These are phyloP conservation scores for Colletotrichum navitas DNA, from an alignment of 2,329 filamentous ascomycete genomes.

Conservation along the genomic window DNA sequence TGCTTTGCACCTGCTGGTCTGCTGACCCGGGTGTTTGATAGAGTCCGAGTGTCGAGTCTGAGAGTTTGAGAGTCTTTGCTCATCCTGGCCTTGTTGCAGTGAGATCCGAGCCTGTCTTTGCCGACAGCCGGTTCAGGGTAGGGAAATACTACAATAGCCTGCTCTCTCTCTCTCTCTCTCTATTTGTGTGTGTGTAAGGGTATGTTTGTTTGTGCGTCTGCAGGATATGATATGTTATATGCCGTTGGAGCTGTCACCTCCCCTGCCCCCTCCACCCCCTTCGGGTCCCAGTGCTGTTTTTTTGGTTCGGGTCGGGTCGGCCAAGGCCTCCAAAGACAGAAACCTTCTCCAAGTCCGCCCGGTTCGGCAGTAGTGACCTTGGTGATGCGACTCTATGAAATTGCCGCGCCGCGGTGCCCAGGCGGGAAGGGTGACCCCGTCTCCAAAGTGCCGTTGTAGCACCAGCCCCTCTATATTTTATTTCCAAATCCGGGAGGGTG, in stretches of 20 bases:
- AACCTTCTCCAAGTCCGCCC: constrained; percentile 4
- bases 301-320: constrained; percentile 10
- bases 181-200: too few species aligned
- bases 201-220: too few species aligned
- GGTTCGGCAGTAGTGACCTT: not conserved
- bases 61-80: not conserved
- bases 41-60: constrained; percentile 14
- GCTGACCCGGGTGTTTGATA: constrained; percentile 21
- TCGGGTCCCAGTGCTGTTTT: constrained; percentile 8
- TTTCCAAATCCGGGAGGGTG: too few species aligned
- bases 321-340: not conserved
- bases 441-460: not conserved
- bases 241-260: constrained; percentile 15
- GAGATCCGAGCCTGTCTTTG: constrained; percentile 34
- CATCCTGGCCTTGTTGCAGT: constrained; percentile 14
- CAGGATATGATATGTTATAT: not conserved
- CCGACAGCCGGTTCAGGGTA: not conserved
- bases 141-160: too few species aligned
- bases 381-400: too few species aligned
- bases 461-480: constrained; percentile 18
- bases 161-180: too few species aligned
- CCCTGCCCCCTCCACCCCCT: not conserved
- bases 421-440: too few species aligned
- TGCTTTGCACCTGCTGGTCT: constrained; percentile 26
- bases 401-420: not conserved